Evolutionary conservation across 2,329 filamentous ascomycete species (phyloP), one percentile per base, ranked within the genome.

Genomic region (Corniculantispora saksenae): DNA sequence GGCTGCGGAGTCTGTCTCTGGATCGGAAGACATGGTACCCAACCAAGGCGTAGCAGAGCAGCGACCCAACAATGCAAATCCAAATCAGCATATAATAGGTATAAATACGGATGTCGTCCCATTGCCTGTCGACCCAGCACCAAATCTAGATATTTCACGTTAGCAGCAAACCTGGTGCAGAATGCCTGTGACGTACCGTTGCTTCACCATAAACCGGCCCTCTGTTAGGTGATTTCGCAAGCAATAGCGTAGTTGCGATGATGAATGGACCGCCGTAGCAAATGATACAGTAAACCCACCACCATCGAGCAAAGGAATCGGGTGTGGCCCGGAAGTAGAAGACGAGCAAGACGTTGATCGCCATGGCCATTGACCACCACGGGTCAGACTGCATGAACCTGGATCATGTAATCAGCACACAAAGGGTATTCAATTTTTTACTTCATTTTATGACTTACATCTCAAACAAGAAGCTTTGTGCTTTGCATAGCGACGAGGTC

Each of bases 361-460:
- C 91, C 91, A 95, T 94, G 68, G 90, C 90, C 62, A 93, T 85
- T 0, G 90, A 91, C 91, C 89, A 93, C 78, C 91, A 84, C 0
- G 89, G 87, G 76, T 92, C 90, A 6, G 89, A 90, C 69, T 90
- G 89, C 86, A 91, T 90, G 75, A 92, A 93, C 86, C 89, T 92
- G 67, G 12, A 23, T 13, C 32, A 47, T 17, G 43, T 27, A 17
- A 29, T 62, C 23, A 62, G 40, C 23, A 15, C n/a, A 47, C 13
- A 53, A 19, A 23, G 21, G 2, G 40, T 35, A 3, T 27, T 29
- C 1, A 32, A 3, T 12, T 27, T n/a, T 5, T n/a, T 29, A 2
- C 23, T 23, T 7, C 29, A 21, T 25, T 6, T 12, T 3, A 40
- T 9, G 17, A 78, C 90, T 75, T 83, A 92, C 79, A 91, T 89